These are phyloP conservation scores for Scedosporium boydii DNA, from an alignment of 2,329 filamentous ascomycete genomes.

Conservation along the genomic window DNA sequence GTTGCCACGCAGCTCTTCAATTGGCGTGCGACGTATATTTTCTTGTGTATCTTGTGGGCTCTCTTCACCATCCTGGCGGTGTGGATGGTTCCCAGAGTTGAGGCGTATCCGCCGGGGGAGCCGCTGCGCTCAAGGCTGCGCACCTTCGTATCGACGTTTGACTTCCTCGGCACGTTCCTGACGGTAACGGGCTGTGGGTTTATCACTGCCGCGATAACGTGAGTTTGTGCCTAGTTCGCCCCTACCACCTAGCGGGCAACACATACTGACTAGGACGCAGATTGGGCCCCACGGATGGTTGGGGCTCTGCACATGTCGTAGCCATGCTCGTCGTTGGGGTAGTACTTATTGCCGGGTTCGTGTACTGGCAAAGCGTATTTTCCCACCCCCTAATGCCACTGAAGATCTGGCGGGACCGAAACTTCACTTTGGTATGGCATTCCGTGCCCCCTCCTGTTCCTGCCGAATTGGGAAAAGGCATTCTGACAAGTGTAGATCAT, in stretches of 20 bases:
- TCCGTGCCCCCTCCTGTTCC: too few species aligned
- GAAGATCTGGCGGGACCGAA: too few species aligned
- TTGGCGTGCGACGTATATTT: constrained; percentile 55
- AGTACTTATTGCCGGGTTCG: constrained; percentile 32
- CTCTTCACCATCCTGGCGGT: constrained; percentile 46
- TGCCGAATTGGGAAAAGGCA: too few species aligned
- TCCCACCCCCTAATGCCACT: too few species aligned
- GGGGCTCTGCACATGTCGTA: constrained; percentile 53
- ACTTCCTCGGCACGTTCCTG: constrained; percentile 49
- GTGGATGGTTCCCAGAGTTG: constrained; percentile 50
- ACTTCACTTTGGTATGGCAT: too few species aligned
- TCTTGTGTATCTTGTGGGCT: constrained; percentile 55
- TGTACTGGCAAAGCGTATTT: too few species aligned
- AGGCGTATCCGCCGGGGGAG: constrained; percentile 23
- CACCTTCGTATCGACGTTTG: constrained; percentile 43
- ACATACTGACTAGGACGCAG: constrained; percentile 17
- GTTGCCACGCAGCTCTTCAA: constrained; percentile 50
- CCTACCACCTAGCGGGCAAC: constrained; percentile 19
- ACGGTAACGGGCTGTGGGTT: constrained; percentile 56
- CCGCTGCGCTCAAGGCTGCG: constrained; percentile 12
- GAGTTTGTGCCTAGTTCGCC: constrained; percentile 16
- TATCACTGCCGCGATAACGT: constrained; percentile 53
- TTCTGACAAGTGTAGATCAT: too few species aligned
- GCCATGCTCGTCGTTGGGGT: constrained; percentile 51
- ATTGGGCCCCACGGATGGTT: constrained; percentile 49